Evolutionary conservation across 306 rosid species (phyloP), one percentile per base, ranked within the genome.

Genomic region (Ceratonia siliqua): DNA sequence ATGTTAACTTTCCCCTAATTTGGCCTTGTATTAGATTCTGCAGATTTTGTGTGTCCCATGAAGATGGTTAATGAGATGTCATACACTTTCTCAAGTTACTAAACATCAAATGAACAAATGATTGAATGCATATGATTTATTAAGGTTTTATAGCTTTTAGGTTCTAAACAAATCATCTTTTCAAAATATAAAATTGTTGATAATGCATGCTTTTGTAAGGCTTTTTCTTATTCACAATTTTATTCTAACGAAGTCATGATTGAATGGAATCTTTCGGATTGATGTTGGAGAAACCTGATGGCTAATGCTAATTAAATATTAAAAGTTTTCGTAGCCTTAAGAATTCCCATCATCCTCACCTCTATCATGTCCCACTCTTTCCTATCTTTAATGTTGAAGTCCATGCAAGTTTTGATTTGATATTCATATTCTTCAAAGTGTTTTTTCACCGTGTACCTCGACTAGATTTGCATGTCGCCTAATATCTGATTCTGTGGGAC

Each of bases 401-500:
- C 75, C 76, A 38, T 25, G 62, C 66, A 70, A 66, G 42, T 78
- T 46, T 21, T 76, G 76, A 59, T 67, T 79, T 52, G 74, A 79
- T 69, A n/a, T 74, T 46, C 46, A 20, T 72, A 65, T 59, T 45
- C 45, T 35, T 54, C 69, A 54, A 81, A 58, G 59, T 66, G 68
- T 75, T 70, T 41, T 62, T 78, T 81, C 57, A 28, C 64, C 64
- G 68, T 82, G 86, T 80, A 78, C 82, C 85, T 81, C 81, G 83
- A 82, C 68, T 80, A 74, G 71, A 83, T 83, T 82, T 82, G 72
- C 79, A 71, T 83, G 71, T 68, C 84, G 75, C 81, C 78, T 80
- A 65, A 50, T 57, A 56, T 66, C 61, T 82, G 82, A 82, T 88
- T 79, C 73, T 87, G 88, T 77, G 82, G 91, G 87, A 36, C 81